A percentile compares a stretch with the other conserved stretches of the same genome.
phyloP scores from a whole-genome alignment of 768 basidiomycete species.

The Tephrocybe sp. region DNA sequence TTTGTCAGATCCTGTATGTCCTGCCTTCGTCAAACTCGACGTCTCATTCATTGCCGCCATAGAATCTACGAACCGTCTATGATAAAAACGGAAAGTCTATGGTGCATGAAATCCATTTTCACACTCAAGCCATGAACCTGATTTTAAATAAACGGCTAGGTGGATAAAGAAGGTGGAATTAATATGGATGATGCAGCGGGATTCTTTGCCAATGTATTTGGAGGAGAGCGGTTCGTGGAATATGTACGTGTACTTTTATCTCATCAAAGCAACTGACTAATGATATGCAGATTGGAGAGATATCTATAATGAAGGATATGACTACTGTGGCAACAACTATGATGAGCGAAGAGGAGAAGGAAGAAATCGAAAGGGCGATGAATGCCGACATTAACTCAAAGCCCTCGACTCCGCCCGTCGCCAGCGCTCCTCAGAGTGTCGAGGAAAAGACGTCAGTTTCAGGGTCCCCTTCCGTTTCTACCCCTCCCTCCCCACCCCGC shows the following conservation, averaged over 20 bases:
- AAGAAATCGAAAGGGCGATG: slow-evolving; percentile 78
- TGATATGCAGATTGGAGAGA: slow-evolving; percentile 83
- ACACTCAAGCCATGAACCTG: not conserved
- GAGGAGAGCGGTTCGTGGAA: slow-evolving; percentile 88
- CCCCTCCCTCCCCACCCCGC: slow-evolving; percentile 14
- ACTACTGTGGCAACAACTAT: slow-evolving; percentile 80
- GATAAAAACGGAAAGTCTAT: slow-evolving; percentile 94
- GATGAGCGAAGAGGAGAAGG: slow-evolving; percentile 92
- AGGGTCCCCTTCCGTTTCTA: slow-evolving; percentile 13
- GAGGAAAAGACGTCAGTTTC: slow-evolving; percentile 17
- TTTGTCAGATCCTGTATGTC: slow-evolving; percentile 74
- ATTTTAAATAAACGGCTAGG: slow-evolving; percentile 32
- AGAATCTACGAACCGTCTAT: slow-evolving; percentile 87
- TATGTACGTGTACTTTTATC: slow-evolving; percentile 59
- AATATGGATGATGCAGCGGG: slow-evolving; percentile 91
- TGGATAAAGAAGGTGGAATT: slow-evolving; percentile 74
- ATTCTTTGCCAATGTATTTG: slow-evolving; percentile 95
- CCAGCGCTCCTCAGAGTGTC: slow-evolving; percentile 19
- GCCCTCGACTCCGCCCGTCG: slow-evolving; percentile 24
- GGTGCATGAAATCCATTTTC: slow-evolving; percentile 40
- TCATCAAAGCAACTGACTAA: not conserved
- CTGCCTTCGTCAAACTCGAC: slow-evolving; percentile 6
- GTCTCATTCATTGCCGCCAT: slow-evolving; percentile 11
- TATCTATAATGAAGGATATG: slow-evolving; percentile 94
- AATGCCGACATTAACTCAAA: slow-evolving; percentile 35